Conservation (phyloP, 2,329 filamentous ascomycete species). For the Corynespora cassiicola region DNA sequence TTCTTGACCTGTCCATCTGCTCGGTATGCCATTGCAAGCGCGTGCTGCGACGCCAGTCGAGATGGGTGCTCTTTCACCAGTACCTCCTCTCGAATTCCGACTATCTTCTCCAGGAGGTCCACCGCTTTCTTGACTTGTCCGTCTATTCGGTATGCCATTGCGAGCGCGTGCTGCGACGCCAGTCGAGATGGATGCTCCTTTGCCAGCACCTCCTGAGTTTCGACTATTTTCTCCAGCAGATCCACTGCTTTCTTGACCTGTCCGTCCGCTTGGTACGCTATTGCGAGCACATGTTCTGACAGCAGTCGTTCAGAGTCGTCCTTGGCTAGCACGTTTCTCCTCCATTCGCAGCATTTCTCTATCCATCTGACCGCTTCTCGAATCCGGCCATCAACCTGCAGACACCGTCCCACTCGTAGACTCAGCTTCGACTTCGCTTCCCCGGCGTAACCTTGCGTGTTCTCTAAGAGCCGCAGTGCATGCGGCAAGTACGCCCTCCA, state of each 20-base stretch:
- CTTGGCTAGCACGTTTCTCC: constrained; percentile 1
- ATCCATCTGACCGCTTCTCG: constrained; percentile 6
- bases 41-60: constrained; percentile 12
- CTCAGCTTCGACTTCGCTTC: constrained; percentile 3
- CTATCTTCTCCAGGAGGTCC: constrained; percentile 13
- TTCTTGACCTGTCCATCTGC: constrained; percentile 8
- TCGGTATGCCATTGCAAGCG: constrained; percentile 6
- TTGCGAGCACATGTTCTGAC: constrained; percentile 11
- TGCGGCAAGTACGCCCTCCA: constrained; percentile 22
- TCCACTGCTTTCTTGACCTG: constrained; percentile 13
- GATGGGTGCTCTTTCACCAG: constrained; percentile 6
- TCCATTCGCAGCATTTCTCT: constrained; percentile 4
- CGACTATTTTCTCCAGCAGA: constrained; percentile 10
- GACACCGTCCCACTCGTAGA: constrained; percentile 6
- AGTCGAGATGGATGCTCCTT: constrained; percentile 7
- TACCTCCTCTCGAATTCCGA: constrained; percentile 1
- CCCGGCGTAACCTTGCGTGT: constrained; percentile 2
- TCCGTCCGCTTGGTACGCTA: constrained; percentile 9
- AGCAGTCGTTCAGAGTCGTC: constrained; percentile 6
- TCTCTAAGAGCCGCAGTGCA: constrained; percentile 10
- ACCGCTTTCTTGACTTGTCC: constrained; percentile 9
- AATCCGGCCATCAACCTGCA: constrained; percentile 8
- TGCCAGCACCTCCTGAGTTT: constrained; percentile 3
- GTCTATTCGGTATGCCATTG: constrained; percentile 5
- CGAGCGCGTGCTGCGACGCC: constrained; percentile 9